Evolutionary conservation across 371 early-diverging fungal genomes (phyloP).

Genomic region (Lichtheimia ornata): DNA sequence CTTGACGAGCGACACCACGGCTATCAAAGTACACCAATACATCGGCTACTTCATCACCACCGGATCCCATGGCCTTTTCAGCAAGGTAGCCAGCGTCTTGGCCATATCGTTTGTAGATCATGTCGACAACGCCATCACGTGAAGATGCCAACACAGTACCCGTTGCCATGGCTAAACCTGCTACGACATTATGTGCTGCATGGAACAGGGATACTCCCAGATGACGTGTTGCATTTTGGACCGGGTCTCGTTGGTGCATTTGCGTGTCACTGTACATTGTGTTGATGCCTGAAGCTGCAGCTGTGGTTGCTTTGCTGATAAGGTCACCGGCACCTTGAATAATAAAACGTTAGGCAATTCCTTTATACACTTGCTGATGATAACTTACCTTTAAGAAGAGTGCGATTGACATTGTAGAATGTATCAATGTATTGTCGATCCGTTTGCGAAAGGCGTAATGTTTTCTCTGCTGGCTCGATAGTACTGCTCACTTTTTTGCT

Average conservation of each 20-base stretch:
- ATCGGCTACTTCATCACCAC: slow-evolving; percentile 22
- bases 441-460: slow-evolving; percentile 25
- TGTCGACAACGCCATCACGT: slow-evolving; percentile 29
- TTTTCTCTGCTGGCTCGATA: slow-evolving; percentile 23
- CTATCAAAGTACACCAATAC: slow-evolving; percentile 41
- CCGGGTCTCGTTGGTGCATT: slow-evolving; percentile 20
- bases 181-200: slow-evolving; percentile 33
- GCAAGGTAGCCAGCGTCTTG: slow-evolving; percentile 38
- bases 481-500: slow-evolving; percentile 7
- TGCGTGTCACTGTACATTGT: slow-evolving; percentile 15
- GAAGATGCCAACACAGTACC: slow-evolving; percentile 28
- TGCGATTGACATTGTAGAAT: slow-evolving; percentile 29
- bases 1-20: slow-evolving; percentile 38
- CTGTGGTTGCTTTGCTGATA: slow-evolving; percentile 27
- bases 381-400: slow-evolving; percentile 13
- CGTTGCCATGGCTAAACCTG: slow-evolving; percentile 35
- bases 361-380: slow-evolving; percentile 1
- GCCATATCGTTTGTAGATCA: slow-evolving; percentile 42
- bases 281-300: slow-evolving; percentile 23
- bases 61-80: slow-evolving; percentile 30
- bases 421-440: slow-evolving; percentile 30
- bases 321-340: slow-evolving; percentile 17
- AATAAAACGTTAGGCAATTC: neutral
- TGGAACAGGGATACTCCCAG: slow-evolving; percentile 37
- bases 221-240: slow-evolving; percentile 26